These are phyloP conservation scores for Gossypioides kirkii DNA, from an alignment of 345 rosid species.

Conservation along the genomic window DNA sequence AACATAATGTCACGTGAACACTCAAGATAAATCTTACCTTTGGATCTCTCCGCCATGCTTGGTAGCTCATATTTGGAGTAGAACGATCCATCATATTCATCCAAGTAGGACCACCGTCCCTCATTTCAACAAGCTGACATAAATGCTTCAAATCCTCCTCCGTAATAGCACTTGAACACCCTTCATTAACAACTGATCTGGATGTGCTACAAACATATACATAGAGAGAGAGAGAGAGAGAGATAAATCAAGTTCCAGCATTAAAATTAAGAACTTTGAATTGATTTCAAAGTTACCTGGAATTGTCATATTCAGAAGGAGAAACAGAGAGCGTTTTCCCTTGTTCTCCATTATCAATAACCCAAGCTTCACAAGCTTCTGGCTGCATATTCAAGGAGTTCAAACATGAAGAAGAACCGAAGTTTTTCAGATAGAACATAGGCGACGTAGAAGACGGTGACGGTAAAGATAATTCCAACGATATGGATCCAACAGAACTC, in stretches of 20 bases:
- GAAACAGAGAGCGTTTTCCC: constrained; percentile 23
- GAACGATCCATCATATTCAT: constrained; percentile 69
- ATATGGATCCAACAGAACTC: constrained; percentile 26
- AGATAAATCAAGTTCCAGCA: neutral
- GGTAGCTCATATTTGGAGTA: constrained; percentile 53
- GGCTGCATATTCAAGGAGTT: constrained; percentile 27
- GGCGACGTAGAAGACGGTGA: constrained; percentile 23
- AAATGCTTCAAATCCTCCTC: constrained; percentile 59
- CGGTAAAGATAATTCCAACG: constrained; percentile 34
- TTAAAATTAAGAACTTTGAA: neutral
- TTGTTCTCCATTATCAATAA: constrained; percentile 12
- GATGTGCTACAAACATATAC: constrained; percentile 20
- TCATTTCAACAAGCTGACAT: constrained; percentile 57
- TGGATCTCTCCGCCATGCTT: constrained; percentile 76
- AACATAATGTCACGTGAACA: neutral
- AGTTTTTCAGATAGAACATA: constrained; percentile 34
- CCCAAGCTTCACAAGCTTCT: constrained; percentile 27
- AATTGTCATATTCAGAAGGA: constrained; percentile 25
- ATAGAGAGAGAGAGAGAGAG: neutral
- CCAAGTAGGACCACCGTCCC: constrained; percentile 76
- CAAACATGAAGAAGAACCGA: constrained; percentile 39
- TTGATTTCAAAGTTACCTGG: constrained; percentile 22
- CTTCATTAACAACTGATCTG: constrained; percentile 29
- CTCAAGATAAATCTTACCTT: constrained; percentile 31
- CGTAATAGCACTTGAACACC: constrained; percentile 38